These are phyloP conservation scores for Mucor irregularis DNA, from an alignment of 371 early-diverging fungal genomes.

Conservation along the genomic window DNA sequence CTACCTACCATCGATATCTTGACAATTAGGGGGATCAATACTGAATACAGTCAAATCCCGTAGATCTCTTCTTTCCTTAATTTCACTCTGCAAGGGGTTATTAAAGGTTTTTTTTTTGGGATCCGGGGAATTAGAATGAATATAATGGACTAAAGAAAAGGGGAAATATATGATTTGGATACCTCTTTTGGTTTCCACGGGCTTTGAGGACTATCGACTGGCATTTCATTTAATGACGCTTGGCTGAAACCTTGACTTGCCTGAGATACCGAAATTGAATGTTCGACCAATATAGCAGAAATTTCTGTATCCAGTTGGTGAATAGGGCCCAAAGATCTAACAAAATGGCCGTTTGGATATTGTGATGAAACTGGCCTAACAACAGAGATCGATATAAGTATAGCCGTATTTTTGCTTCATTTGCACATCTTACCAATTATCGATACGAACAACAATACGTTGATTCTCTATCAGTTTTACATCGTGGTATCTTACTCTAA, in stretches of 20 bases:
- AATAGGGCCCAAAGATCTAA: slow-evolving; percentile 72
- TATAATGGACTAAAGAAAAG: too few species aligned
- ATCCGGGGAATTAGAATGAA: background rate
- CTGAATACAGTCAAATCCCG: slow-evolving; percentile 55
- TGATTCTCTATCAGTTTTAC: slow-evolving; percentile 65
- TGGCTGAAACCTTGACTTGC: slow-evolving; percentile 68
- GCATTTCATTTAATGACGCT: slow-evolving; percentile 71
- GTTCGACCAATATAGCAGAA: slow-evolving; percentile 77
- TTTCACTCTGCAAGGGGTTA: slow-evolving; percentile 36
- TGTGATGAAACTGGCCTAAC: slow-evolving; percentile 61
- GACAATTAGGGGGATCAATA: slow-evolving; percentile 92
- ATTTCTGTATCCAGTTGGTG: slow-evolving; percentile 75
- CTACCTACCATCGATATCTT: slow-evolving; percentile 83
- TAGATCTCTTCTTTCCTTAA: slow-evolving; percentile 57
- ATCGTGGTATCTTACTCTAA: slow-evolving; percentile 87
- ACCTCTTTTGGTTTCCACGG: slow-evolving; percentile 64
- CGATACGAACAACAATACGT: slow-evolving; percentile 89
- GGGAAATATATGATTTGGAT: background rate
- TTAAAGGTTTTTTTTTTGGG: background rate
- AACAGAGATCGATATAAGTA: slow-evolving; percentile 1
- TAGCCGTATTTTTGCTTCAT: background rate
- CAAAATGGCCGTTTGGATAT: slow-evolving; percentile 92
- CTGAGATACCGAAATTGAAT: slow-evolving; percentile 75
- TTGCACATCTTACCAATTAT: slow-evolving; percentile 82
- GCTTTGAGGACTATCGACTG: slow-evolving; percentile 47